These are phyloP conservation scores for Phanerochaete sordida DNA, from an alignment of 768 basidiomycete species.

Conservation along the genomic window DNA sequence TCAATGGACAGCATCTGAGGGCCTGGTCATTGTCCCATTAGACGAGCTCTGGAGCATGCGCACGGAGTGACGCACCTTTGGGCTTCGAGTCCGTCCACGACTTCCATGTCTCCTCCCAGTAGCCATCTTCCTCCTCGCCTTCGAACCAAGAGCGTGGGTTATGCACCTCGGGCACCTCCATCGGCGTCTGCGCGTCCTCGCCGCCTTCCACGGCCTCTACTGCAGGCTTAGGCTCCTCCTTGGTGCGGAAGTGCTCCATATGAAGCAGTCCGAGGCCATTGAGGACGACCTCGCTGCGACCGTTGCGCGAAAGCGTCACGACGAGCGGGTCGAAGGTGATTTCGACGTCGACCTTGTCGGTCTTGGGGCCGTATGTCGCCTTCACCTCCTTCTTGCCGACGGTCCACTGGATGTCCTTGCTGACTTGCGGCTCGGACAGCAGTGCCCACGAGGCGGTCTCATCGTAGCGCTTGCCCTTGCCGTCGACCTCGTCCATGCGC, in stretches of 20 bases:
- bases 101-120: constrained; percentile 86
- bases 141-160: constrained; percentile 80
- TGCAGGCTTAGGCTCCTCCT: constrained; percentile 44
- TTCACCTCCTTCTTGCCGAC: constrained; percentile 61
- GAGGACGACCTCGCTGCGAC: constrained; percentile 80
- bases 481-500: constrained; percentile 84
- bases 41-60: neutral
- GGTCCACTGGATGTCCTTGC: constrained; percentile 58
- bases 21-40: constrained; percentile 43
- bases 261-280: constrained; percentile 90
- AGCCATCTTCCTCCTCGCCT: constrained; percentile 76
- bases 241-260: constrained; percentile 95
- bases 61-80: constrained; percentile 80
- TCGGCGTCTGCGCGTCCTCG: constrained; percentile 42
- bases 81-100: constrained; percentile 93
- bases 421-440: constrained; percentile 63
- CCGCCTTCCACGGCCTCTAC: constrained; percentile 34
- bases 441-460: constrained; percentile 92
- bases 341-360: constrained; percentile 54
- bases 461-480: constrained; percentile 81
- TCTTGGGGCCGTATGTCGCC: constrained; percentile 62
- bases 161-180: constrained; percentile 40
- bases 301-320: constrained; percentile 66
- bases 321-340: constrained; percentile 76
- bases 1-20: constrained; percentile 94